Conservation (phyloP, 2,329 filamentous ascomycete genomes). For the Aspergillus vadensis region DNA sequence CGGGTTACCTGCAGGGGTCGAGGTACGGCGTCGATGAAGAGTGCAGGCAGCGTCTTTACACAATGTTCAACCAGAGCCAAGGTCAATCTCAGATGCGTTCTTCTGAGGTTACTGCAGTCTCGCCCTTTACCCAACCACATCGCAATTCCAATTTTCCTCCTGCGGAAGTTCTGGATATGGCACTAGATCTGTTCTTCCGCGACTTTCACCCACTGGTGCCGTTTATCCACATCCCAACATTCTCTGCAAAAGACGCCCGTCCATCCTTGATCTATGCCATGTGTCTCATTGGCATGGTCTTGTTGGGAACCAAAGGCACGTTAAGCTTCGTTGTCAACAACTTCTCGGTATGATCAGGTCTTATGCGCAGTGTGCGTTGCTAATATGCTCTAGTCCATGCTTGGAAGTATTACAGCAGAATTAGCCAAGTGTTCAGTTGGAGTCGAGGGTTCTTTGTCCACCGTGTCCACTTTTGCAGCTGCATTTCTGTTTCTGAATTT, state of each 20-base stretch:
- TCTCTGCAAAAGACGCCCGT: constrained; percentile 52
- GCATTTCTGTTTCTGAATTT: constrained; percentile 52
- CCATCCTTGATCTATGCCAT: constrained; percentile 53
- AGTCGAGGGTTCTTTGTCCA: constrained; percentile 42
- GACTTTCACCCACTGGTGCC: constrained; percentile 56
- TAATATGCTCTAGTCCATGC: constrained; percentile 23
- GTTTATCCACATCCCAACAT: constrained; percentile 57
- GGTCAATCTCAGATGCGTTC: constrained; percentile 23
- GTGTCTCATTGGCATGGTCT: constrained; percentile 56
- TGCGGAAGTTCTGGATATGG: constrained; percentile 57
- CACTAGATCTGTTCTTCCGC: constrained; percentile 56
- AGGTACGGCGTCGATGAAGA: constrained; percentile 45
- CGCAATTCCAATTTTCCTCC: constrained; percentile 47
- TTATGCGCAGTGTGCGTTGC: constrained; percentile 14
- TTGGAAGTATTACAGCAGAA: constrained; percentile 47
- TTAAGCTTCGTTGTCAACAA: constrained; percentile 52
- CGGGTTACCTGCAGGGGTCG: constrained; percentile 33
- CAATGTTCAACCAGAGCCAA: constrained; percentile 35
- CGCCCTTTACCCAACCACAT: constrained; percentile 23
- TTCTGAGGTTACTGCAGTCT: constrained; percentile 18
- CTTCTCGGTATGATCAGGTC: constrained; percentile 38
- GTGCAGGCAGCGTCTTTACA: constrained; percentile 43
- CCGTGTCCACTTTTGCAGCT: constrained; percentile 52
- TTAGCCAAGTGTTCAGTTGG: constrained; percentile 46
- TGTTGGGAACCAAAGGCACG: constrained; percentile 55